Conservation (phyloP, 345 rosid genomes). For the Kernera saxatilis region DNA sequence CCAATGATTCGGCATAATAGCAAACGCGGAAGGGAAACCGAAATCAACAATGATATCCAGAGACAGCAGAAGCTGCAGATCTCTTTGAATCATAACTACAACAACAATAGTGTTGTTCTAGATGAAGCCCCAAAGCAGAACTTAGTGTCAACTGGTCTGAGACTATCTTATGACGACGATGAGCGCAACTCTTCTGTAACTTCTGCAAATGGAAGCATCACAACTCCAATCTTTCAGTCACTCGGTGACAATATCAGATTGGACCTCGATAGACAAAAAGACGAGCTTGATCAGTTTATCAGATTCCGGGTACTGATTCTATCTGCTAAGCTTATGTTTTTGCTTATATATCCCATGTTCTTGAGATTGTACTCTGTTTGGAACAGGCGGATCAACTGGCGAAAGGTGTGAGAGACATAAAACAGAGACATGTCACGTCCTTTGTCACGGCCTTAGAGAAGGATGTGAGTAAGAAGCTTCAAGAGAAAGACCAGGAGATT, state of each 20-base stretch:
- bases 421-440: conserved; percentile 57
- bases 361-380: neutral
- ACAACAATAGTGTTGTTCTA: conserved; percentile 34
- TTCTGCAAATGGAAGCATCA: conserved; percentile 63
- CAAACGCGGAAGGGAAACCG: conserved; percentile 53
- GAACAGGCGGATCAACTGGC: conserved; percentile 58
- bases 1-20: conserved; percentile 42
- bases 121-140: conserved; percentile 59
- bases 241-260: conserved; percentile 51
- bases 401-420: conserved; percentile 63
- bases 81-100: conserved; percentile 46
- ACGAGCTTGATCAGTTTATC: conserved; percentile 63
- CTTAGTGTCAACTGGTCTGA: conserved; percentile 75
- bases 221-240: conserved; percentile 51
- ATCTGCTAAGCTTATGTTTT: neutral
- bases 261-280: conserved; percentile 56
- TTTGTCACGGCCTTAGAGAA: conserved; percentile 65
- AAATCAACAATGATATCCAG: conserved; percentile 33
- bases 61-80: conserved; percentile 67
- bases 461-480: conserved; percentile 54
- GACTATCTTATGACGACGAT: conserved; percentile 74
- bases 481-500: conserved; percentile 65
- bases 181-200: conserved; percentile 76
- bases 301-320: conserved; percentile 53
- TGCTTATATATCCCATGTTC: neutral